phyloP scores from a whole-genome alignment of 768 basidiomycete genomes.

The Calocybe indica region DNA sequence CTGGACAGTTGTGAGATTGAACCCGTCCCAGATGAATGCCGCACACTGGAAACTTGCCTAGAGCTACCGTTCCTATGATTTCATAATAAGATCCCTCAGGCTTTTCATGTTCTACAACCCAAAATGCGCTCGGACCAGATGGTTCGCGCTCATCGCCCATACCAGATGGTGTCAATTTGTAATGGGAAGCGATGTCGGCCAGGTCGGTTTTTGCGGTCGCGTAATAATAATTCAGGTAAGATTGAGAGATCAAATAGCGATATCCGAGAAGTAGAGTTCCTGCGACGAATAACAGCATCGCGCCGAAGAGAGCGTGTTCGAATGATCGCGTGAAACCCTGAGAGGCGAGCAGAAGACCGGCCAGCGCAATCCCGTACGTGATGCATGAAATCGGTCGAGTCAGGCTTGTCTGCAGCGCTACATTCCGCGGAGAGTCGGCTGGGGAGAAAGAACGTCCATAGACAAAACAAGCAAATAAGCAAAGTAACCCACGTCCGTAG shows the following conservation, averaged over 20 bases:
- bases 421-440: slow-evolving; percentile 15
- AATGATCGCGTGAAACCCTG: background rate
- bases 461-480: no score
- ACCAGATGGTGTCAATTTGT: slow-evolving; percentile 5
- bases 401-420: slow-evolving; percentile 6
- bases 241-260: slow-evolving; percentile 6
- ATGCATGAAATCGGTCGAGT: slow-evolving; percentile 6
- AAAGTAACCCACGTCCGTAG: no score
- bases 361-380: slow-evolving; percentile 6
- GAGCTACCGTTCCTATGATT: slow-evolving; percentile 14
- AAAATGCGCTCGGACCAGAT: slow-evolving; percentile 13
- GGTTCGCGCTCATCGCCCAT: slow-evolving; percentile 1
- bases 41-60: slow-evolving; percentile 8
- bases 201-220: slow-evolving; percentile 13
- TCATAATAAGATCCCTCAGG: slow-evolving; percentile 5
- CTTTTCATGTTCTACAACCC: slow-evolving; percentile 15
- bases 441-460: background rate
- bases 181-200: slow-evolving; percentile 12
- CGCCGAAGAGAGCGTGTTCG: background rate
- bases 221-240: slow-evolving; percentile 3
- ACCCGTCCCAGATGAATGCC: no score
- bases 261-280: slow-evolving; percentile 6
- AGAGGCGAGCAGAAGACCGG: background rate
- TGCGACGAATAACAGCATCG: background rate
- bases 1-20: background rate